Percentiles rank a stretch among this genome's conserved stretches.
phyloP scores from a whole-genome alignment of 139 green algal genomes.

The Chlorella sp. region DNA sequence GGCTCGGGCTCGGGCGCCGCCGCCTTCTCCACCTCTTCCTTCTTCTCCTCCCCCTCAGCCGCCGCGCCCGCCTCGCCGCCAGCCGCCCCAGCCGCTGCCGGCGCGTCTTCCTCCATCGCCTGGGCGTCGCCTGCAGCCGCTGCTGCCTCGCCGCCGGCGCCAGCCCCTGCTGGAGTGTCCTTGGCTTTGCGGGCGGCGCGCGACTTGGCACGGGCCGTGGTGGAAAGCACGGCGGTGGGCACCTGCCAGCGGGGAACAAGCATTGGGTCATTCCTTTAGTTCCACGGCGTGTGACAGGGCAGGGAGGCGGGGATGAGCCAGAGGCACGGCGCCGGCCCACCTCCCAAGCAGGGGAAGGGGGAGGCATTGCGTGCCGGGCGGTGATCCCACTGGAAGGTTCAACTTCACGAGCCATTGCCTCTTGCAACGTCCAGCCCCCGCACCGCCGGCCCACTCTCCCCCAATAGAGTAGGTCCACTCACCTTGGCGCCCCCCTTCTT shows the following conservation, averaged over 20 bases:
- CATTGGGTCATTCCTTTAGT: no score
- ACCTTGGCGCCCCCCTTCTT: slow-evolving; percentile 65
- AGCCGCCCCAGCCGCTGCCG: slow-evolving; percentile 28
- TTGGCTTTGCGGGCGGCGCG: slow-evolving; percentile 82
- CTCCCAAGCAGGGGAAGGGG: not conserved
- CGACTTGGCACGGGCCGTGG: slow-evolving; percentile 86
- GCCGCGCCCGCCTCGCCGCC: slow-evolving; percentile 62
- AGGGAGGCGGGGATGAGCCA: not conserved
- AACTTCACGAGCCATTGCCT: not conserved
- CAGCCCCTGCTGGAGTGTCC: slow-evolving; percentile 18
- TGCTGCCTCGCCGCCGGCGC: slow-evolving; percentile 52
- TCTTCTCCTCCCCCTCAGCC: slow-evolving; percentile 51
- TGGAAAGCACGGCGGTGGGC: slow-evolving; percentile 95
- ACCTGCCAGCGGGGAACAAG: slow-evolving; percentile 74
- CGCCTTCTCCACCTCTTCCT: slow-evolving; percentile 44
- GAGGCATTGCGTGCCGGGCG: no score
- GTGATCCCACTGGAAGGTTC: no score
- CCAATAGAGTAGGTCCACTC: not conserved
- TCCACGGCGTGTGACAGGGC: no score
- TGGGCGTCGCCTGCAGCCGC: slow-evolving; percentile 34
- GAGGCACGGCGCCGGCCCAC: not conserved
- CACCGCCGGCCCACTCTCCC: not conserved
- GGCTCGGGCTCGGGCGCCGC: slow-evolving; percentile 68
- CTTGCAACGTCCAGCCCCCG: not conserved
- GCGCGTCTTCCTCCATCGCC: slow-evolving; percentile 48